Evolutionary conservation across 1,139 yeast species (phyloP).

Genomic region (Kazachstania sp.): DNA sequence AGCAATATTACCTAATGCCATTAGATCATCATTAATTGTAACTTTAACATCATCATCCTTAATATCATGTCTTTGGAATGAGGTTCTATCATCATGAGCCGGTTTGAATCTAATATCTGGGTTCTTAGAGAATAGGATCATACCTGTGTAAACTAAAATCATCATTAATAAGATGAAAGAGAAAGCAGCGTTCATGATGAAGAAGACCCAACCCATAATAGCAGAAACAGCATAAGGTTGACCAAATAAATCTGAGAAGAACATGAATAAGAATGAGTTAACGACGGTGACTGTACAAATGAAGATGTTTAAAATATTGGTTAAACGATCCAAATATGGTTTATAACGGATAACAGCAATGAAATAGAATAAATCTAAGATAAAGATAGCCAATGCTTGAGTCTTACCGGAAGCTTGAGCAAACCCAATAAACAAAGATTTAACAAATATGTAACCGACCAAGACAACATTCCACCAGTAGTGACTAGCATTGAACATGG

Average conservation of each 20-base stretch:
- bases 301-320: constrained; percentile 57
- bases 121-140: constrained; percentile 58
- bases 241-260: constrained; percentile 64
- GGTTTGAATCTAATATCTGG: constrained; percentile 81
- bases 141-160: constrained; percentile 48
- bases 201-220: constrained; percentile 75
- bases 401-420: constrained; percentile 65
- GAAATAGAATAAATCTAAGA: constrained; percentile 57
- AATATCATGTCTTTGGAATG: constrained; percentile 58
- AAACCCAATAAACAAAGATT: constrained; percentile 57
- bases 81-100: constrained; percentile 74
- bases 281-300: constrained; percentile 56
- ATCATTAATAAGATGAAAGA: constrained; percentile 54
- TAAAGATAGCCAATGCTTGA: constrained; percentile 56
- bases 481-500: constrained; percentile 68
- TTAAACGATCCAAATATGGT: constrained; percentile 67
- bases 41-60: constrained; percentile 31
- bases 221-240: constrained; percentile 61
- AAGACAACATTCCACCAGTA: constrained; percentile 69
- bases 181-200: constrained; percentile 69
- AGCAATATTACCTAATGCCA: constrained; percentile 42
- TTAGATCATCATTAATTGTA: constrained; percentile 42
- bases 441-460: constrained; percentile 46
- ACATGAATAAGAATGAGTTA: constrained; percentile 65
- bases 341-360: constrained; percentile 46